Base-by-base conservation (phyloP, 2,329 filamentous ascomycete genomes). In the Ceratocystis cacaofunesta region DNA sequence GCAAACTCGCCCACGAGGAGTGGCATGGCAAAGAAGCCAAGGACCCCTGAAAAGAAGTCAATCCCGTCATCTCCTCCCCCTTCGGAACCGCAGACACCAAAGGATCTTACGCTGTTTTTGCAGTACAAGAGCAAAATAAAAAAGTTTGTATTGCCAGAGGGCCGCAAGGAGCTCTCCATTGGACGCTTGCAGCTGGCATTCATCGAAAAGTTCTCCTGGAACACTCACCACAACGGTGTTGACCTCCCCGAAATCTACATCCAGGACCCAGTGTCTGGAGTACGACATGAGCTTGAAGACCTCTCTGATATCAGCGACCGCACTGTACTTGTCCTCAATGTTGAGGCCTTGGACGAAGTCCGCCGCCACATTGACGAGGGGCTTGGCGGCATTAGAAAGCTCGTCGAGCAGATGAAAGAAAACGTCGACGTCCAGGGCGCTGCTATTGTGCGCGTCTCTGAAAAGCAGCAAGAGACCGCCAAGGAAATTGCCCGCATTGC, bases 141-240 rank as follows among this genome's bases (percentile, higher is more conserved):
- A 76, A 97, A 97, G 74, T 95, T 95, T 73, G 85, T 96, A 17
- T 82, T 97, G 43, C 78, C 89, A 0, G 91, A 95, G 73, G 92
- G 92, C 1, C 86, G 87, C 69, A 85, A 86, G 41, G 90, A 92
- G 68, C 80, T 99, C 10, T 92, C 90, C 2, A 87, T 96, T 67
- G 91, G 91, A 0, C 84, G 92, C 28, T 76, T 99, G 66, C 92
- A 99, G 74, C 81, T 99, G 32, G 92, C 94, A 0, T 99, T 99
- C 71, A 99, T 99, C 70, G 94, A 99, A 70, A 99, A 96, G 73
- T 99, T 99, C 73, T 94, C 92, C 0, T 99, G 95, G 92, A 97
- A 96, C 71, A 96, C 92, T 0, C 92, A 97, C 70, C 88, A 90
- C 68, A 95, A 96, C 71, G 94, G 94, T 6, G 84, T 85, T 15